Conservation (phyloP, 768 basidiomycete genomes). For the Austroboletus eburneus region DNA sequence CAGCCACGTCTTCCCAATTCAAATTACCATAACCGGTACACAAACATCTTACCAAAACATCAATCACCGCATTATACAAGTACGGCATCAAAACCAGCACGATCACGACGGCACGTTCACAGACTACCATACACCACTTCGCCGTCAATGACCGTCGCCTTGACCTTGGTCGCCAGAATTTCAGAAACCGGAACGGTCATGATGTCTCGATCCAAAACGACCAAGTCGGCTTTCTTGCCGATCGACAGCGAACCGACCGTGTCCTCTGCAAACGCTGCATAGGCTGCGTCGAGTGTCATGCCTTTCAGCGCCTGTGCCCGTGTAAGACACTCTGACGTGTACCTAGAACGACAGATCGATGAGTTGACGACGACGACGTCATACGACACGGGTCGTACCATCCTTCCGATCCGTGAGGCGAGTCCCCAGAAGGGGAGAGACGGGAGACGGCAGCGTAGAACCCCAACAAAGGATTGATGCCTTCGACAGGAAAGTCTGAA, state of each 20-base stretch:
- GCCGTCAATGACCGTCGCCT: conserved; percentile 76
- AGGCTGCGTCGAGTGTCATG: conserved; percentile 88
- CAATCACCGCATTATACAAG: too few species aligned
- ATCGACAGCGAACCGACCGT: conserved; percentile 64
- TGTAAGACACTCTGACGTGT: conserved; percentile 67
- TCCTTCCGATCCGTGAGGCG: conserved; percentile 78
- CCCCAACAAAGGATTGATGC: conserved; percentile 81
- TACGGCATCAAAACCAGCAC: too few species aligned
- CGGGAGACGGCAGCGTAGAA: conserved; percentile 89
- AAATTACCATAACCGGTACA: too few species aligned
- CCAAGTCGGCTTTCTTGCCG: conserved; percentile 87
- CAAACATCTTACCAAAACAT: too few species aligned
- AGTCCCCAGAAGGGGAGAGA: conserved; percentile 59
- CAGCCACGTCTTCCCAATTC: too few species aligned
- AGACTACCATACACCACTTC: conserved; percentile 54
- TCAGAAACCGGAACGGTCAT: conserved; percentile 59
- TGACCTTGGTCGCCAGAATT: conserved; percentile 62
- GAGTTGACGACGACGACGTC: neutral
- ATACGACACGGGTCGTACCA: conserved; percentile 50
- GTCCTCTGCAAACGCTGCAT: conserved; percentile 76
- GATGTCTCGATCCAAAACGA: conserved; percentile 77
- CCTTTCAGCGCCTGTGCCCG: conserved; percentile 82
- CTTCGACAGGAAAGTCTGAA: conserved; percentile 93
- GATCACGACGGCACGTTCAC: neutral
- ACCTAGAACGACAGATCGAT: conserved; percentile 49